These are phyloP conservation scores for Tulasnella sp. DNA, from an alignment of 768 basidiomycete species.

Conservation along the genomic window DNA sequence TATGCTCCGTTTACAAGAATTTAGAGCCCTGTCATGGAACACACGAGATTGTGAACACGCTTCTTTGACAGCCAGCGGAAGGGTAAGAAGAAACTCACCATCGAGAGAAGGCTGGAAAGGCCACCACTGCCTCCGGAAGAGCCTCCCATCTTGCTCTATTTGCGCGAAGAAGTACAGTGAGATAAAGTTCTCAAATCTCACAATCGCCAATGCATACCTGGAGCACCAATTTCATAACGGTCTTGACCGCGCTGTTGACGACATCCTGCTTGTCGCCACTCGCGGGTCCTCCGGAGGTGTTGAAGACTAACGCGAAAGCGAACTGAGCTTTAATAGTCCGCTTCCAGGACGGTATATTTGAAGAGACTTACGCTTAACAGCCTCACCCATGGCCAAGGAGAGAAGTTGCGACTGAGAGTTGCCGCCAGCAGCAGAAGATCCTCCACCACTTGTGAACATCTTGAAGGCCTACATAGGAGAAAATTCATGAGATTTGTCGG, in stretches of 20 bases:
- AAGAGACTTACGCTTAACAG: constrained; percentile 21
- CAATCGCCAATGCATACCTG: constrained; percentile 19
- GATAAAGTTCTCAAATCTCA: neutral
- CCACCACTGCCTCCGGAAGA: neutral
- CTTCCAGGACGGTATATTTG: neutral
- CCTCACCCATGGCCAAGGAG: constrained; percentile 7
- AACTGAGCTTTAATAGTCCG: neutral
- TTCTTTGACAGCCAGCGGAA: neutral
- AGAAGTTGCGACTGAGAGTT: constrained; percentile 30
- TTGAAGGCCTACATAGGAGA: constrained; percentile 42
- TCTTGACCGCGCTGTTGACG: constrained; percentile 24
- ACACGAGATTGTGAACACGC: too few relatives aligned
- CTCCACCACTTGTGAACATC: constrained; percentile 14
- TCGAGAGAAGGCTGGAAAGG: neutral
- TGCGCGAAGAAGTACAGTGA: too few relatives aligned
- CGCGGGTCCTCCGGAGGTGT: constrained; percentile 25
- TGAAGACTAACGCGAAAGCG: constrained; percentile 21
- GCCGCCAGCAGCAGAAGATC: constrained; percentile 27
- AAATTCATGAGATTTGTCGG: neutral
- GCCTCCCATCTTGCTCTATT: constrained; percentile 11
- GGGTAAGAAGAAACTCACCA: neutral
- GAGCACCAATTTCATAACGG: constrained; percentile 27
- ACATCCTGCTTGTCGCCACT: constrained; percentile 29
- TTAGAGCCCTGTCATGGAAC: neutral
- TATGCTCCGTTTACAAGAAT: neutral